phyloP scores from a whole-genome alignment of 148 eudicot genomes.

The Camellia sinensis region DNA sequence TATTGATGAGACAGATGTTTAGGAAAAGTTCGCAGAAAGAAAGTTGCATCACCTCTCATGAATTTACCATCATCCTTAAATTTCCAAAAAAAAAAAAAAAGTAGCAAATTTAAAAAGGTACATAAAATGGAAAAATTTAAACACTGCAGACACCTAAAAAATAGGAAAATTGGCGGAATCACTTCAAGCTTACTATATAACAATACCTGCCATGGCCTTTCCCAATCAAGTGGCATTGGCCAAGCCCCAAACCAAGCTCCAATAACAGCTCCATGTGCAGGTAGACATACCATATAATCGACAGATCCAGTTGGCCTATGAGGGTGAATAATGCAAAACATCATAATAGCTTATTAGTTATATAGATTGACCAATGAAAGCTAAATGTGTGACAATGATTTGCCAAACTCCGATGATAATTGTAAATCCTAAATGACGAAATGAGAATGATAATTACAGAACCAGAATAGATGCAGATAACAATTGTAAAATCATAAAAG shows the following conservation, averaged over 20 bases:
- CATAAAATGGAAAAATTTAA: not conserved
- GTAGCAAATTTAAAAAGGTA: not conserved
- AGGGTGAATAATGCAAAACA: conserved; percentile 15
- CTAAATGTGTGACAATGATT: not conserved
- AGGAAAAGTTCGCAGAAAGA: not conserved
- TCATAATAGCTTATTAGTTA: not conserved
- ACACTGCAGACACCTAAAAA: not conserved
- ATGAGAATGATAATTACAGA: not conserved
- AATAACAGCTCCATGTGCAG: conserved; percentile 85
- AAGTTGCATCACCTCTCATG: not conserved
- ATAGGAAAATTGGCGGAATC: not conserved
- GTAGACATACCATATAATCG: conserved; percentile 76
- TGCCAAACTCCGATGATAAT: not conserved
- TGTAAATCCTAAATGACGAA: not conserved
- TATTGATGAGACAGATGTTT: not conserved
- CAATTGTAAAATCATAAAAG: not conserved
- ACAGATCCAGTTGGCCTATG: conserved; percentile 56
- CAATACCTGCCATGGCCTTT: conserved; percentile 94
- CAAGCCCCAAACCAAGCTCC: conserved; percentile 99
- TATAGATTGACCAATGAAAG: not conserved
- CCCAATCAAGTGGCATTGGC: conserved; percentile 99
- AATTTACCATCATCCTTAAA: not conserved
- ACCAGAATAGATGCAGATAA: not conserved
- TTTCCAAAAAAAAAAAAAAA: not conserved
- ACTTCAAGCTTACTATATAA: not conserved